A percentile compares a stretch with the other conserved stretches of the same genome.
phyloP scores from a whole-genome alignment of 371 early-diverging fungal species.

The Circinella minor region DNA sequence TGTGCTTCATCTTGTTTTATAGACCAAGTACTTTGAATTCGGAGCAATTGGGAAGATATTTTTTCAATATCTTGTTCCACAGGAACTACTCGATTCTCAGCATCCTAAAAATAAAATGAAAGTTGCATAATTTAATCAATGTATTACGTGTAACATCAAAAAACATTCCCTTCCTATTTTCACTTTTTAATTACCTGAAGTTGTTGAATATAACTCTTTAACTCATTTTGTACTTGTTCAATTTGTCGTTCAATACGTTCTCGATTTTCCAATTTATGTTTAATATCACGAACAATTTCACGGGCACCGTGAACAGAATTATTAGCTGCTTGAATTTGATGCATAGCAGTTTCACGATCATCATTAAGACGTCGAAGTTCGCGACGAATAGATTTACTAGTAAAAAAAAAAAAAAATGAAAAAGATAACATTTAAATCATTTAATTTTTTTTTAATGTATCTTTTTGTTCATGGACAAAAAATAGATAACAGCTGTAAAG shows the following conservation, averaged over 20 bases:
- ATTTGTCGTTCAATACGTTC: conserved; percentile 38
- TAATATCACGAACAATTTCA: conserved; percentile 38
- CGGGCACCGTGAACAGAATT: conserved; percentile 50
- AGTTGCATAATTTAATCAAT: background rate
- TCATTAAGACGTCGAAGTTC: conserved; percentile 60
- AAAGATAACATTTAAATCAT: no score
- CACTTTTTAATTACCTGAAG: conserved; percentile 3
- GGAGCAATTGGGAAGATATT: conserved; percentile 33
- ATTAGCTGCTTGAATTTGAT: conserved; percentile 51
- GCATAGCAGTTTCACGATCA: conserved; percentile 46
- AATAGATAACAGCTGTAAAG: no score
- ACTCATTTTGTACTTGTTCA: conserved; percentile 25
- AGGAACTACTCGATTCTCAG: conserved; percentile 27
- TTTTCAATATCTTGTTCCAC: conserved; percentile 31
- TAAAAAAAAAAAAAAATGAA: background rate
- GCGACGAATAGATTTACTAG: conserved; percentile 43
- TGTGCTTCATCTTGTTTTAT: conserved; percentile 35
- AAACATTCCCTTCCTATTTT: background rate
- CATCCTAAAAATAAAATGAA: conserved; percentile 8
- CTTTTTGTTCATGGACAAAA: no score
- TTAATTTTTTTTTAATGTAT: no score
- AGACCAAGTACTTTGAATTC: conserved; percentile 29
- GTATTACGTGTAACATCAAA: background rate
- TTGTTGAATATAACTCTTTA: conserved; percentile 23
- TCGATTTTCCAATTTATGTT: conserved; percentile 31